Base-by-base conservation (phyloP, 495 filamentous ascomycete species). In the Penicillium salamii region DNA sequence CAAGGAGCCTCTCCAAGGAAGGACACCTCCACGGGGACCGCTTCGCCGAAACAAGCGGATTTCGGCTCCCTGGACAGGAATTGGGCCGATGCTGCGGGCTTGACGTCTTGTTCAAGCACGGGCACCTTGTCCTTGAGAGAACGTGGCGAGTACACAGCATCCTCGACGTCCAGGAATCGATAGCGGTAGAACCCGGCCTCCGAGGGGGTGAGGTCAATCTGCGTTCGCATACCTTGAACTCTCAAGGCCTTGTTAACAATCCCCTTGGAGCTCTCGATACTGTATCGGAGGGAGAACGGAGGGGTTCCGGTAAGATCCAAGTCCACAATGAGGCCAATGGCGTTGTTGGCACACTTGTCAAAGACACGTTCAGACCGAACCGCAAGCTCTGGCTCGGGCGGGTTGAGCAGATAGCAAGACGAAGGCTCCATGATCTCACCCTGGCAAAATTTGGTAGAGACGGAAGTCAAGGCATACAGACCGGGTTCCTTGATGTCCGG, bases 321-420 rank as follows among this genome's bases (percentile, higher is more conserved):
- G 56, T 91, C 88, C 18, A 98, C 89, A 9, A 84, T 78, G 31
- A 97, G 76, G 18, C 93, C 93, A 53, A 98, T 87, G 0, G 92
- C 89, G 58, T 89, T 95, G 40, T 90, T 88, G 32, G 91, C 92
- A 67, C 93, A 98, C 56, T 92, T 95, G 62, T 97, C 93, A 32
- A 86, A 85, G 26, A 97, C 88, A 55, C 89, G 85, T 55, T 95
- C 86, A 2, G 83, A 68, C 34, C 74, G 78, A 31, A 97, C 72
- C 5, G 79, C 69, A 45, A 98, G 54, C 29, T 84, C 82, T 20
- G 93, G 93, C 69, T 96, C 85, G 0, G 92, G 88, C 13, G 93
- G 93, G 53, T 96, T 97, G 32, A 89, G 79, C 40, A 98, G 70
- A 45, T 96, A 73, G 63, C 91, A 97, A 20, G 91, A 90, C 3